Evolutionary conservation across 2,329 filamentous ascomycete species (phyloP), one percentile per base, ranked within the genome.

Genomic region (Thielaviopsis punctulata): DNA sequence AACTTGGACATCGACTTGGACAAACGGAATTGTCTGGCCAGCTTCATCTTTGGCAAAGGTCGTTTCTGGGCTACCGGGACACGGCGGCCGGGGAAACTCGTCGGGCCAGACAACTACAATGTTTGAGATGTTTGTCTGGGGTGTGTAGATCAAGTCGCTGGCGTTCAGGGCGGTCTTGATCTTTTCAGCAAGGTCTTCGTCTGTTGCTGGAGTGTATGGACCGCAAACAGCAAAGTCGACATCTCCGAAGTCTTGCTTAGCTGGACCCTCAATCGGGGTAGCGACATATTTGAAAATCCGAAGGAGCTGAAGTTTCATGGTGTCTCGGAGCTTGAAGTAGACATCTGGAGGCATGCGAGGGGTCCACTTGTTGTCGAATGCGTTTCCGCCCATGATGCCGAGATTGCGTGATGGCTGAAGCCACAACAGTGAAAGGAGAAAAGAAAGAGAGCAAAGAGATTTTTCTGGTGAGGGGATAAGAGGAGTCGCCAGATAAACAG

Each of bases 1-100:
- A 22, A 81, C 62, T 25, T 76, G 71, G 1, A 90, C 62, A 60
- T 92, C 86, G 23, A 90, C 69, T 58, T 92, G 86, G 4, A 86
- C 73, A 19, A 36, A 55, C 7, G 33, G 43, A 25, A 45, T 48
- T 22, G 21, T 18, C 13, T 10, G 23, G 15, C 21, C 46, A 25
- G 46, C 33, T 8, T 19, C 49, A 15, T 49, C 52, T 30, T 41
- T 33, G 19, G 15, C 24, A 19, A 50, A 18, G 21, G 36, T 41
- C 9, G 18, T 41, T 41, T 27, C 49, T 19, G 41, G 41, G 43
- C 9, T 36, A n/a, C 30, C 9, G 12, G 48, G 3, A 8, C 22
- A 22, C 15, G 19, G 15, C 2, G 25, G 50, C 10, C 21, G 48
- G 45, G 21, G 30, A 41, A 45, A 60, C 43, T 59, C 57, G 1